Percentiles rank a stretch among this genome's conserved stretches.
phyloP scores from a whole-genome alignment of 1,139 yeast species.

The Suhomyces maxii region DNA sequence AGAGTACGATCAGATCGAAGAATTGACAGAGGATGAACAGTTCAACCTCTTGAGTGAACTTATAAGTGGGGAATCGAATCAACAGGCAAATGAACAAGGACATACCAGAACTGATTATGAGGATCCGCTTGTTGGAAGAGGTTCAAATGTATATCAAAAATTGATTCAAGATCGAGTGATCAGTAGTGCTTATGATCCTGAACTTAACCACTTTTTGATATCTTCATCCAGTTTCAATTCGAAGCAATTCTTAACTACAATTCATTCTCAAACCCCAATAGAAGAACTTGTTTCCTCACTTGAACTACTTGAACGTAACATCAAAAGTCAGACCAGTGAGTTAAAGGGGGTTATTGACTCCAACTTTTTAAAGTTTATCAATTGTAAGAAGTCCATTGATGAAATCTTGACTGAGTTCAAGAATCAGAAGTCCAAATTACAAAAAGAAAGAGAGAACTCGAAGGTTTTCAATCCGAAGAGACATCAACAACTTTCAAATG shows the following conservation, averaged over 20 bases:
- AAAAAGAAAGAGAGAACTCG: conserved; percentile 36
- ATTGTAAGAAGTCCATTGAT: conserved; percentile 63
- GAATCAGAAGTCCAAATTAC: conserved; percentile 37
- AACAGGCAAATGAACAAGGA: conserved; percentile 3
- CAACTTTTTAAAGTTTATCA: conserved; percentile 74
- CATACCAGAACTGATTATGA: conserved; percentile 18
- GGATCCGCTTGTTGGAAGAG: conserved; percentile 60
- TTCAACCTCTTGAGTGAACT: conserved; percentile 29
- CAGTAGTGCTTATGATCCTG: conserved; percentile 41
- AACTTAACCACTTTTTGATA: conserved; percentile 57
- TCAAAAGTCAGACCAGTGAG: conserved; percentile 65
- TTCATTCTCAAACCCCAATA: conserved; percentile 72
- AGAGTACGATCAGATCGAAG: conserved; percentile 27
- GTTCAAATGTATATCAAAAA: conserved; percentile 43
- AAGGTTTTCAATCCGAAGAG: conserved; percentile 43
- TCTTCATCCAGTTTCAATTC: conserved; percentile 75
- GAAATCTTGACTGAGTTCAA: conserved; percentile 36
- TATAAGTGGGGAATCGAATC: conserved; percentile 16
- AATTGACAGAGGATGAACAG: conserved; percentile 30
- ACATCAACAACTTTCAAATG: conserved; percentile 20
- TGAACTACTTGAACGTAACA: conserved; percentile 56
- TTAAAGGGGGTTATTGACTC: conserved; percentile 66
- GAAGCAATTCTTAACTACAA: conserved; percentile 61
- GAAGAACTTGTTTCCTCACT: conserved; percentile 60
- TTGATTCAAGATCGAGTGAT: conserved; percentile 41